Evolutionary conservation across 495 filamentous ascomycete species (phyloP), one percentile per base, ranked within the genome.

Genomic region (Xylaria sp.): DNA sequence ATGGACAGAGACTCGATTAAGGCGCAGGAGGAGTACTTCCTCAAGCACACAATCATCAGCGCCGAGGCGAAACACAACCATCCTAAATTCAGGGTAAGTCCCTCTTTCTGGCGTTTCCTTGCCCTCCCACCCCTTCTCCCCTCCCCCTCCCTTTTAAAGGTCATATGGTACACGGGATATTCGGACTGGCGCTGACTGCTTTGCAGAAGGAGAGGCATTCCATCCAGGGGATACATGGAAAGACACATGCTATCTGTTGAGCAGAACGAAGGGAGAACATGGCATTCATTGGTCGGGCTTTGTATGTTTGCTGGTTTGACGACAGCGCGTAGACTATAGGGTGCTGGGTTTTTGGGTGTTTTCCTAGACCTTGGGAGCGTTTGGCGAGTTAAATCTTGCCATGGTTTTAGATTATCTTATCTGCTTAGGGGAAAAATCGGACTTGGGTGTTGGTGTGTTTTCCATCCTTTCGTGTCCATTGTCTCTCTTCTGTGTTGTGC

Each of bases 211-310:
- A 97, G 83, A 90, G 88, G 77, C 94, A 97, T 80, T 92, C 89
- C 43, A 80, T 97, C 80, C 93, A 97, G 85, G 93, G 93, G 5
- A 93, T 94, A 88, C 87, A 87, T 67, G 93, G 93, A 57, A 97
- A 97, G 88, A 93, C 93, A 15, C 93, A 97, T 79, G 90, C 88
- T 43, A 84, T 95, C 67, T 97, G 93, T 82, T 96, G 58, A 72
- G 44, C 37, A 48, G 52, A 44, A 29, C 44, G 46, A 31, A 19
- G 19, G 14, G 29, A 0, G 48, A 17, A 5, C 15, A 26, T 55
- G 17, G 2, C n/a, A 43, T 35, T 37, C 35, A 7, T 21, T 55
- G 11, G 33, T 37, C 12, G 19, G 64, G 64, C 21, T 8, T 41
- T 41, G 37, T 66, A 41, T 26, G 48, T 41, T 62, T 48, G 21